Evolutionary conservation across 768 basidiomycete species (phyloP).

Genomic region (Lepiota venenata): DNA sequence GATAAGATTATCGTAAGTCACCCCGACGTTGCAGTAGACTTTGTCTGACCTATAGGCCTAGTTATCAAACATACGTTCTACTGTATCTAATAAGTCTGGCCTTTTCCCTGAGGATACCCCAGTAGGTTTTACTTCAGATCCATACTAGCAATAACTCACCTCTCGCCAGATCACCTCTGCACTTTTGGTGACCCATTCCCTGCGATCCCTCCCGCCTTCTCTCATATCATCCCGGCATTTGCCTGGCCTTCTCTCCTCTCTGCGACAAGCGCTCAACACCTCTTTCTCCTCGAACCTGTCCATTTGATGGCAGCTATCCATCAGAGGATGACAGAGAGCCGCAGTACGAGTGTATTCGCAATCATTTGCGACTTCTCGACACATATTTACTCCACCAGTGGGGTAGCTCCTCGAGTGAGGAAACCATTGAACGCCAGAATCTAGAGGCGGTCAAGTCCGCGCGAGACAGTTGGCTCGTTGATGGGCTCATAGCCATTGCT

Average conservation of each 20-base stretch:
- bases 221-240: slow-evolving; percentile 33
- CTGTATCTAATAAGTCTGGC: slow-evolving; percentile 30
- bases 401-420: slow-evolving; percentile 21
- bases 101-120: slow-evolving; percentile 30
- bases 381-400: slow-evolving; percentile 60
- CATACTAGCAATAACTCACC: neutral
- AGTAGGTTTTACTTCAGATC: slow-evolving; percentile 22
- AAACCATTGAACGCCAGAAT: slow-evolving; percentile 10
- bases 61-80: slow-evolving; percentile 33
- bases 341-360: slow-evolving; percentile 42
- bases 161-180: slow-evolving; percentile 45
- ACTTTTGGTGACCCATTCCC: slow-evolving; percentile 47
- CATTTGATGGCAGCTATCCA: slow-evolving; percentile 26
- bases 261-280: slow-evolving; percentile 30
- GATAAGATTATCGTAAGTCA: slow-evolving; percentile 53
- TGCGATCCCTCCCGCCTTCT: slow-evolving; percentile 46
- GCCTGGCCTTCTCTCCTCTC: slow-evolving; percentile 28
- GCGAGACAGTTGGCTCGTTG: slow-evolving; percentile 41
- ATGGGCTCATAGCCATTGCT: slow-evolving; percentile 49
- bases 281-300: slow-evolving; percentile 32
- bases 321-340: slow-evolving; percentile 10
- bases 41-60: slow-evolving; percentile 13
- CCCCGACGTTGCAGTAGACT: neutral
- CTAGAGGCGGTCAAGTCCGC: slow-evolving; percentile 29
- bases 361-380: slow-evolving; percentile 60